Conservation (phyloP, 805 yeast species). For the Ogataea trehalophila region DNA sequence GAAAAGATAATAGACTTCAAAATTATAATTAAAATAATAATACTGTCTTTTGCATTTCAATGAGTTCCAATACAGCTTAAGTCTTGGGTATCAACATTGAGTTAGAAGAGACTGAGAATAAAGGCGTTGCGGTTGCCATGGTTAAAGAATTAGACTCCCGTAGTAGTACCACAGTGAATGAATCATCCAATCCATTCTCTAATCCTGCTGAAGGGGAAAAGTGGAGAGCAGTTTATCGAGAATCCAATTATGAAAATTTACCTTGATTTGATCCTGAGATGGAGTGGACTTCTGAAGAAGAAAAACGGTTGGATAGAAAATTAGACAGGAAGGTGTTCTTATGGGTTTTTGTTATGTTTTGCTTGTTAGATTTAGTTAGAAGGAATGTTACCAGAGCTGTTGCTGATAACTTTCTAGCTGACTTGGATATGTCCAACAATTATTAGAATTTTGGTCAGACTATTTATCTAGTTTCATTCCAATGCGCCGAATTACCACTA, state of each 20-base stretch:
- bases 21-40: too few species aligned
- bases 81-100: too few species aligned
- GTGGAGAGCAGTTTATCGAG: slow-evolving; percentile 30
- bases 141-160: too few species aligned
- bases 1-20: too few species aligned
- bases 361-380: slow-evolving; percentile 39
- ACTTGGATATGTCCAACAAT: slow-evolving; percentile 33
- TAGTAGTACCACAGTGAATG: neutral
- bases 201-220: slow-evolving; percentile 32
- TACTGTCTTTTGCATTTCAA: too few species aligned
- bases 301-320: slow-evolving; percentile 22
- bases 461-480: slow-evolving; percentile 34
- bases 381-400: slow-evolving; percentile 41
- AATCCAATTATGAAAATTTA: slow-evolving; percentile 31
- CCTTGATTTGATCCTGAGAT: slow-evolving; percentile 32
- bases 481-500: slow-evolving; percentile 40
- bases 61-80: too few species aligned
- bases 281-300: slow-evolving; percentile 32
- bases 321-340: slow-evolving; percentile 38
- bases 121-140: too few species aligned
- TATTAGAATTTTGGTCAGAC: slow-evolving; percentile 52
- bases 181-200: slow-evolving; percentile 13
- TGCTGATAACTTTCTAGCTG: slow-evolving; percentile 39
- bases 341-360: slow-evolving; percentile 38
- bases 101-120: too few species aligned